Base-by-base conservation (phyloP, 2,329 filamentous ascomycete species). In the Colletotrichum karsti region DNA sequence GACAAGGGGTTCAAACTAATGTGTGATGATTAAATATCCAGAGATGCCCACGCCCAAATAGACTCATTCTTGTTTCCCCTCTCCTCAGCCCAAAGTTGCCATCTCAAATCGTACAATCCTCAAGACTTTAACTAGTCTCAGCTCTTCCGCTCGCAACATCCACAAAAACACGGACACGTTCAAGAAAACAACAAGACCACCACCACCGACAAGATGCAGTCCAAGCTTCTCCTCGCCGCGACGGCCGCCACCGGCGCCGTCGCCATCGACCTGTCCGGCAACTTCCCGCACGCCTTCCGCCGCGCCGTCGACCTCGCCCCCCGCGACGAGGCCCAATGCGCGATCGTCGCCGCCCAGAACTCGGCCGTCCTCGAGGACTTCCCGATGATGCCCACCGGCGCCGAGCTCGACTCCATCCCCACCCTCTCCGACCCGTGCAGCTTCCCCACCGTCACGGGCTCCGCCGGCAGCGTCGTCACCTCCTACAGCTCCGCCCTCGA, bases 361-460 rank as follows among this genome's bases (percentile, higher is more conserved):
- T 39, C 58, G 12, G 67, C 69, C 8, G 48, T 72, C 41, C 68
- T 69, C 51, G 22, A 58, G 7, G 51, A 69, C 10, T 55, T 77
- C 30, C 56, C 73, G 37, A 59, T 66, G n/a, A 28, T 60, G 7
- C 44, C 75, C n/a, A 69, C 70, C 13, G 30, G 59, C 69, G 76
- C 74, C 8, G 35, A 69, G 13, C 2, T 55, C 46, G 50, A 56
- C n/a, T n/a, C n/a, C 26, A 70, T 73, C 33, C 35, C 57, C 37
- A 71, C 72, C 22, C 15, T 67, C 44, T 64, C 64, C 37, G 63
- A 74, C 58, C 28, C 50, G 2, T 77, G 75, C 67, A 70, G 72
- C 20, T 50, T 77, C 39, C 75, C 75, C 13, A 59, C 54, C 7
- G 63, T 77, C 39, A 77, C 75, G 4, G 75, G 75, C 18, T 65